Evolutionary conservation across 2,329 filamentous ascomycete species (phyloP).

Genomic region (Xylariaceae sp.): DNA sequence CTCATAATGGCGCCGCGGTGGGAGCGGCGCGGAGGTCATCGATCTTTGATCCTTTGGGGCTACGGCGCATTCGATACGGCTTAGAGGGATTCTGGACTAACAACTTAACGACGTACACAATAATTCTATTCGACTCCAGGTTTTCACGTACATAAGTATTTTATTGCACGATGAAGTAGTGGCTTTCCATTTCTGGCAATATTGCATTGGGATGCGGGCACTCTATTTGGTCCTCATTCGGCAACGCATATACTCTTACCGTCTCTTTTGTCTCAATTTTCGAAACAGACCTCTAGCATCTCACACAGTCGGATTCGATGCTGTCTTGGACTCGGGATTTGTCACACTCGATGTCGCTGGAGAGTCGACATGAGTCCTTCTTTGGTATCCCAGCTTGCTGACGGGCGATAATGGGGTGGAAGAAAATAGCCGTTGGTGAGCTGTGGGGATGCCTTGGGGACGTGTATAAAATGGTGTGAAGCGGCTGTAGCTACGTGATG

Average conservation of each 20-base stretch:
- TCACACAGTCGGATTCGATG: background rate
- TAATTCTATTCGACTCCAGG: constrained; percentile 25
- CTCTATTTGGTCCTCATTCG: constrained; percentile 18
- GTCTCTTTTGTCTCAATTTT: constrained; percentile 13
- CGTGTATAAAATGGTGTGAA: background rate
- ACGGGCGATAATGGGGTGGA: background rate
- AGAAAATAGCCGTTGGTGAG: background rate
- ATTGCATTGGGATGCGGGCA: constrained; percentile 41
- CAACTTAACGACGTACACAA: constrained; percentile 29
- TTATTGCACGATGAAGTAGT: constrained; percentile 24
- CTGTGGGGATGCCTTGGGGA: background rate
- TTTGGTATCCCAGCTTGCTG: background rate
- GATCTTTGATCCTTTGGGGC: constrained; percentile 21
- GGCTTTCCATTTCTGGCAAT: constrained; percentile 40
- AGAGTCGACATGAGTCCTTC: background rate
- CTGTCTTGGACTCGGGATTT: background rate
- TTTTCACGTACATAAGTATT: constrained; percentile 30
- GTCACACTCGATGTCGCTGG: background rate
- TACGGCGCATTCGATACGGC: constrained; percentile 24
- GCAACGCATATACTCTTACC: constrained; percentile 24
- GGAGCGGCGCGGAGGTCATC: constrained; percentile 12
- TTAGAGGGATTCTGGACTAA: constrained; percentile 28
- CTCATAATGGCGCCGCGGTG: background rate
- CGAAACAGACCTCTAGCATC: background rate
- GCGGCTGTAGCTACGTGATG: too few relatives aligned